phyloP scores from a whole-genome alignment of 306 rosid genomes.

The Mucuna pruriens region DNA sequence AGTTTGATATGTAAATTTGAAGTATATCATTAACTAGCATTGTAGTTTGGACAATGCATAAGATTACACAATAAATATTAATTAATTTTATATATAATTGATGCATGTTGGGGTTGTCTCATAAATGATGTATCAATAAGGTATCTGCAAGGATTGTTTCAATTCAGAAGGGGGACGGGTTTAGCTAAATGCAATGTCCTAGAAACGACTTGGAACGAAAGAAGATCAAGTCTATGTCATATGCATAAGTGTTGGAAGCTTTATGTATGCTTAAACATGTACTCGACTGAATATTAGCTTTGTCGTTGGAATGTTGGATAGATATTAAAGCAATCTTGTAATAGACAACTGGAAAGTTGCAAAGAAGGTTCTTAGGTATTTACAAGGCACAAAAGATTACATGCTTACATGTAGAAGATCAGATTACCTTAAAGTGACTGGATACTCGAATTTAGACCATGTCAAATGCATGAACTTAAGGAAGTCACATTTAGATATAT shows the following conservation, averaged over 20 bases:
- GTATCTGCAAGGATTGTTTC: neutral
- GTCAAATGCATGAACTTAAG: no score
- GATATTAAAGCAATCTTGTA: neutral
- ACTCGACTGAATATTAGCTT: neutral
- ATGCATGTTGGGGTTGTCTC: no score
- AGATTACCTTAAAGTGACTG: no score
- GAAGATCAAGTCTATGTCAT: neutral
- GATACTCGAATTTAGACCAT: no score
- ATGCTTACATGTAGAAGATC: no score
- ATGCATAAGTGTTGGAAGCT: neutral
- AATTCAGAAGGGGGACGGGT: neutral
- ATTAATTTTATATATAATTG: no score
- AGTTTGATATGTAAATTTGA: no score
- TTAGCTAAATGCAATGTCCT: neutral
- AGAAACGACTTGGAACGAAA: neutral
- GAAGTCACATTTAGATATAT: no score
- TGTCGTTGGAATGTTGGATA: neutral
- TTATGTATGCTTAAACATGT: neutral
- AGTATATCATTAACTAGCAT: no score
- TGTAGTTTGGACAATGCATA: no score
- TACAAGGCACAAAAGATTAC: neutral
- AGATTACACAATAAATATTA: no score
- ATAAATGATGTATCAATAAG: no score
- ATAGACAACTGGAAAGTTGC: neutral
- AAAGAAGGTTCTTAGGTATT: neutral